These are phyloP conservation scores for Oldenlandia corymbosa DNA, from an alignment of 257 asterid genomes.

Conservation along the genomic window DNA sequence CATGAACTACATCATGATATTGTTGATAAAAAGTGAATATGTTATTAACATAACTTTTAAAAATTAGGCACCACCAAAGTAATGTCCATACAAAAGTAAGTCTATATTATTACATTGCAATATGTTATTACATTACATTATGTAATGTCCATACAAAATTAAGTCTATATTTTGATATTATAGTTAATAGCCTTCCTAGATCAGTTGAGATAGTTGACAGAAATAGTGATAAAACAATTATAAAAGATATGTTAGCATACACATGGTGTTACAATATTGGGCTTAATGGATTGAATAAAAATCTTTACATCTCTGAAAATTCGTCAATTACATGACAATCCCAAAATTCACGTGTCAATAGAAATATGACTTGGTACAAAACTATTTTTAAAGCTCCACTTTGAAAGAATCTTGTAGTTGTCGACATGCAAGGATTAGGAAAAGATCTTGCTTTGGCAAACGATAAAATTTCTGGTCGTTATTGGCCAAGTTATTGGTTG, in stretches of 20 bases:
- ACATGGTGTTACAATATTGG: constrained; percentile 59
- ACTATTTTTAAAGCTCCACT: constrained; percentile 52
- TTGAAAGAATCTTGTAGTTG: constrained; percentile 50
- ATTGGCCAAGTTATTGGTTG: constrained; percentile 63
- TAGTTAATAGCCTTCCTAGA: constrained; percentile 39
- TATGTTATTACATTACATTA: no score
- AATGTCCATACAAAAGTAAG: no score
- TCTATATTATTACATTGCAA: no score
- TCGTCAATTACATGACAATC: constrained; percentile 33
- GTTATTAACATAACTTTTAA: no score
- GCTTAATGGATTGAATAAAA: constrained; percentile 31
- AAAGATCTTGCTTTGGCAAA: constrained; percentile 74
- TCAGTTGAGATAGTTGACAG: constrained; percentile 49
- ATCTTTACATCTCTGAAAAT: constrained; percentile 3
- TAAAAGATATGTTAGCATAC: constrained; percentile 49
- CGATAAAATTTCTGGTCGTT: constrained; percentile 57
- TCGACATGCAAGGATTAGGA: constrained; percentile 54
- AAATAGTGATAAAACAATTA: constrained; percentile 43
- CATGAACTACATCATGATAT: no score
- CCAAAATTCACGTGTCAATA: constrained; percentile 29
- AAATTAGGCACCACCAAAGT: no score
- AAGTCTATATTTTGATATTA: constrained; percentile 39
- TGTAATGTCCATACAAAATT: no score
- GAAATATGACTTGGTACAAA: constrained; percentile 73
- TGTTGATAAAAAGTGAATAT: no score